phyloP scores from a whole-genome alignment of 164 flowering plant genomes.

The Echeveria elegans region DNA sequence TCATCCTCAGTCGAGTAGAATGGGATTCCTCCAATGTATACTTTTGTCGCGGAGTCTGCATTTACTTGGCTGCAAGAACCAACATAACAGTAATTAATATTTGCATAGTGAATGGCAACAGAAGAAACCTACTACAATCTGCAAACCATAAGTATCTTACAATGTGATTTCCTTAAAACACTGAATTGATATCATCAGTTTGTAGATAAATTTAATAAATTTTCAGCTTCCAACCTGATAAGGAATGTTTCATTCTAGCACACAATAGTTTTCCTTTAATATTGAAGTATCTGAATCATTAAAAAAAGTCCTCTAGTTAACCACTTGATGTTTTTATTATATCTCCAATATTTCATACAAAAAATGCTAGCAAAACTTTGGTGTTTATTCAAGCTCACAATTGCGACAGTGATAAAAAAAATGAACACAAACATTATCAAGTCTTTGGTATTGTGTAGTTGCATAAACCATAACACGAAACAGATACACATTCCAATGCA shows the following conservation, averaged over 20 bases:
- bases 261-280: too few species aligned
- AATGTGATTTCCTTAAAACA: not conserved
- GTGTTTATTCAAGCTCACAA: too few species aligned
- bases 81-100: not conserved
- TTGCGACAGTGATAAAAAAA: too few species aligned
- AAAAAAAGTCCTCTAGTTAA: too few species aligned
- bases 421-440: not conserved
- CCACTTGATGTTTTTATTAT: too few species aligned
- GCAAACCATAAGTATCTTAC: not conserved
- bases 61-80: constrained; percentile 31
- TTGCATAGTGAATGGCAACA: not conserved
- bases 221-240: too few species aligned
- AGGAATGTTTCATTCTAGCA: too few species aligned
- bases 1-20: constrained; percentile 85
- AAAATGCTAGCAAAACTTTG: too few species aligned
- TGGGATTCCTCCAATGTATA: constrained; percentile 95
- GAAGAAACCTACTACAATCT: not conserved
- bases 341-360: too few species aligned
- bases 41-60: constrained; percentile 33
- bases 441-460: not conserved
- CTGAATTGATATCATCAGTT: not conserved
- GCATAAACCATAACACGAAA: not conserved
- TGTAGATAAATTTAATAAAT: too few species aligned
- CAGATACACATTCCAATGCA: not conserved
- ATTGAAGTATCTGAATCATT: too few species aligned